Evolutionary conservation across 2,329 filamentous ascomycete genomes (phyloP).

Genomic region (Venturia nashicola): DNA sequence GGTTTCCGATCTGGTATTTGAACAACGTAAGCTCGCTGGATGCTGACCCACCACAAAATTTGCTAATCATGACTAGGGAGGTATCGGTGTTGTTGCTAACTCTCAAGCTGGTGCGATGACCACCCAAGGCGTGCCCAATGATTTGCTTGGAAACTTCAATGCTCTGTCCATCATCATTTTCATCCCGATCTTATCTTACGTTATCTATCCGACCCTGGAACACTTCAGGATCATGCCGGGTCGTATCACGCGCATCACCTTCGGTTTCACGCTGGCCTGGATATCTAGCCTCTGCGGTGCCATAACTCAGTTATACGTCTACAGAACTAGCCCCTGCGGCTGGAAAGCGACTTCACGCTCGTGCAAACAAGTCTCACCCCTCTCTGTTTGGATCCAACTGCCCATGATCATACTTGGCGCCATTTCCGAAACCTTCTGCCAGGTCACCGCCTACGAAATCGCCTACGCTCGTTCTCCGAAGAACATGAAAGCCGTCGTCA

Average conservation of each 20-base stretch:
- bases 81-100: conserved; percentile 31
- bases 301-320: conserved; percentile 34
- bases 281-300: conserved; percentile 29
- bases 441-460: conserved; percentile 29
- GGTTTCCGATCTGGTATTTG: conserved; percentile 26
- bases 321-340: conserved; percentile 33
- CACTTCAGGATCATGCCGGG: conserved; percentile 33
- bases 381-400: conserved; percentile 32
- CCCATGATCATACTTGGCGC: conserved; percentile 26
- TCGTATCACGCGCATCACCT: conserved; percentile 37
- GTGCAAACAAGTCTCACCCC: conserved; percentile 26
- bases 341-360: conserved; percentile 22
- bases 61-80: background rate
- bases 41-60: background rate
- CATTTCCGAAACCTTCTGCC: conserved; percentile 12
- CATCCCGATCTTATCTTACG: conserved; percentile 35
- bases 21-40: conserved; percentile 19
- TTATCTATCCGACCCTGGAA: conserved; percentile 34
- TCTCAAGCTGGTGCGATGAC: conserved; percentile 26
- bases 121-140: conserved; percentile 36
- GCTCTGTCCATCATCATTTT: conserved; percentile 35
- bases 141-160: conserved; percentile 39
- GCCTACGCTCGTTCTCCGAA: conserved; percentile 31
- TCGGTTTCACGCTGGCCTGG: conserved; percentile 39
- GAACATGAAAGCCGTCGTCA: conserved; percentile 31